Conservation (phyloP, 2,329 filamentous ascomycete species). For the Seiridium cupressi region DNA sequence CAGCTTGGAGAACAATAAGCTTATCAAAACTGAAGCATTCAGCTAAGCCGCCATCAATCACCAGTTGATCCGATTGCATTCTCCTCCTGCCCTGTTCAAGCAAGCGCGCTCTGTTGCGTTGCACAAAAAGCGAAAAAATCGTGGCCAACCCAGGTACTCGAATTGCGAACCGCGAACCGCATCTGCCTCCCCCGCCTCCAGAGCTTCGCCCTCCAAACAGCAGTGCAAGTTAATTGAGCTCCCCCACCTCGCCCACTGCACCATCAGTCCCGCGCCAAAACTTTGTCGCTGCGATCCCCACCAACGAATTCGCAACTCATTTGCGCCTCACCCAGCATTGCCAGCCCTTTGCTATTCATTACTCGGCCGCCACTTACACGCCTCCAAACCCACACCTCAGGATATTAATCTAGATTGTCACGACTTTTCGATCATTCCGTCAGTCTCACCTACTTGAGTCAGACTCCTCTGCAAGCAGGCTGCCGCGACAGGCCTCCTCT, state of each 20-base stretch:
- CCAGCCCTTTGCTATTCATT: background rate
- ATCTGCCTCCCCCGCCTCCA: background rate
- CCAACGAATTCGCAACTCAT: background rate
- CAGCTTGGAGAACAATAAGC: background rate
- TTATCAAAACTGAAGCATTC: too few species aligned
- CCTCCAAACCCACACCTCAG: background rate
- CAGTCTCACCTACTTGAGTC: background rate
- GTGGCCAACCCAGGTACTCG: constrained; percentile 4
- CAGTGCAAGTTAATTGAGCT: background rate
- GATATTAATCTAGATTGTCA: background rate
- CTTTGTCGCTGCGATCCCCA: background rate
- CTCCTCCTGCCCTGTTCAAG: background rate
- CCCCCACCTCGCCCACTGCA: background rate
- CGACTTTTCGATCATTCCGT: background rate
- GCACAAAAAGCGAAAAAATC: background rate
- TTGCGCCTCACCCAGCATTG: background rate
- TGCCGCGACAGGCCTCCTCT: background rate
- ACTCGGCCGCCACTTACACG: background rate
- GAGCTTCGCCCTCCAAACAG: background rate
- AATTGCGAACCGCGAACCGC: background rate
- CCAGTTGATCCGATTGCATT: too few species aligned
- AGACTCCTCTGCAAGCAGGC: background rate
- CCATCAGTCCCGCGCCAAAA: background rate
- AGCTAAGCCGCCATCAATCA: too few species aligned
- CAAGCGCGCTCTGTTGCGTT: background rate